Conservation (phyloP, 2,329 filamentous ascomycete genomes). For the Ophiosphaerella herpotricha region DNA sequence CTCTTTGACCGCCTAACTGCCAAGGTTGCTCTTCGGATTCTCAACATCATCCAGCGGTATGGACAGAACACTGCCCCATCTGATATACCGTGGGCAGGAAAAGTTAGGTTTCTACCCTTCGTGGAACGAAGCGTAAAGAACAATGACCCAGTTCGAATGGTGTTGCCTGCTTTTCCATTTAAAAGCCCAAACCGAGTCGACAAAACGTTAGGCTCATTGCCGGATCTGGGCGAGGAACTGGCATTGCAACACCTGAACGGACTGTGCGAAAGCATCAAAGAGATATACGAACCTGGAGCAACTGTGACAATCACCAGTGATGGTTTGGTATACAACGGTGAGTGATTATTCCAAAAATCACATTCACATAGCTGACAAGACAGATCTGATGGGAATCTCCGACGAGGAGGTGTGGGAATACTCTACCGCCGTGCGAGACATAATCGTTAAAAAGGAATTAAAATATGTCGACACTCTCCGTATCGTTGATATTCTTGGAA, state of each 20-base stretch:
- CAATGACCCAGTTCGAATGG: conserved; percentile 18
- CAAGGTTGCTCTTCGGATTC: neutral
- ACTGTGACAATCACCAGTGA: conserved; percentile 48
- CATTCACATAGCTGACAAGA: neutral
- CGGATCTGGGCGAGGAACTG: conserved; percentile 52
- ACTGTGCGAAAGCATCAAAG: conserved; percentile 46
- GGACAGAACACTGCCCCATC: neutral
- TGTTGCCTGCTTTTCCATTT: conserved; percentile 64
- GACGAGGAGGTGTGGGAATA: conserved; percentile 50
- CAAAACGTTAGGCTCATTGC: conserved; percentile 59
- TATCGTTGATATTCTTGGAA: too few relatives aligned
- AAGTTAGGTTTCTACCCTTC: neutral
- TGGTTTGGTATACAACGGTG: conserved; percentile 48
- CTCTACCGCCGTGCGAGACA: neutral
- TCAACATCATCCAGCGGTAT: neutral
- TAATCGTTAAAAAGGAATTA: too few relatives aligned
- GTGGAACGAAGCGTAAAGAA: conserved; percentile 6
- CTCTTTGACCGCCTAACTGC: neutral
- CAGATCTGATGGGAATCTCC: conserved; percentile 48
- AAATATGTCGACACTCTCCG: too few relatives aligned
- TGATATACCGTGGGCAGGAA: neutral
- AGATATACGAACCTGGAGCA: conserved; percentile 47
- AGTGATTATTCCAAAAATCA: neutral
- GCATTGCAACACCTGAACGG: conserved; percentile 48
- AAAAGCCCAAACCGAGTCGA: conserved; percentile 62